Evolutionary conservation across 352 stramenopile genomes (phyloP).

Genomic region (Globisporangium echinulatum): DNA sequence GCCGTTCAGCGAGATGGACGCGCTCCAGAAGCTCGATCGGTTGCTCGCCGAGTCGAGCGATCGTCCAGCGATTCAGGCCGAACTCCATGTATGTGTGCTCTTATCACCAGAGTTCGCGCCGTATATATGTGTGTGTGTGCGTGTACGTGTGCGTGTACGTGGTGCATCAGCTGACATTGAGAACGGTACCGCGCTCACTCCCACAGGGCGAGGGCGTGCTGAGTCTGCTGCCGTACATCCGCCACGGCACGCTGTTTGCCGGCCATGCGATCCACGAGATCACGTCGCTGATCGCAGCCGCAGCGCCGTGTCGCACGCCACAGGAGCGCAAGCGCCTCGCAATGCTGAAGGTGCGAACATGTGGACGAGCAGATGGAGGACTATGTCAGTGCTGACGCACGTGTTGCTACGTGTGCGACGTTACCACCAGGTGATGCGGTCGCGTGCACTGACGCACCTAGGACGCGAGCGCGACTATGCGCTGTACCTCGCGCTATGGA

Average conservation of each 20-base stretch:
- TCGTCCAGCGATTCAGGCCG: conserved; percentile 58
- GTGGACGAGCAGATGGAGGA: neutral
- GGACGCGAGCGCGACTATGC: conserved; percentile 62
- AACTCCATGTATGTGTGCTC: conserved; percentile 30
- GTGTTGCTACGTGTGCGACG: neutral
- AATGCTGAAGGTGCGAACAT: conserved; percentile 40
- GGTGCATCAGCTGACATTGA: too few relatives aligned
- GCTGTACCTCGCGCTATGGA: conserved; percentile 52
- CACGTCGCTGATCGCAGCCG: conserved; percentile 25
- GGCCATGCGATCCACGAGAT: conserved; percentile 48
- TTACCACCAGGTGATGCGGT: conserved; percentile 56
- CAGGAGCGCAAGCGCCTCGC: conserved; percentile 52
- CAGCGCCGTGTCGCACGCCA: conserved; percentile 26
- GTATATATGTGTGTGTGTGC: too few relatives aligned
- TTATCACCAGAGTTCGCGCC: too few relatives aligned
- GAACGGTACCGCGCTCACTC: neutral
- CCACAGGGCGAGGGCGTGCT: conserved; percentile 42
- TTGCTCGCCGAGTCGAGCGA: conserved; percentile 31
- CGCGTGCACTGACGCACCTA: conserved; percentile 46
- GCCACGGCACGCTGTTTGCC: conserved; percentile 54
- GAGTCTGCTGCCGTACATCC: conserved; percentile 73
- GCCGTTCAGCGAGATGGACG: conserved; percentile 40
- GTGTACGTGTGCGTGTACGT: too few relatives aligned
- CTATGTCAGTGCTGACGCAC: too few relatives aligned
- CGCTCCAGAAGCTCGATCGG: conserved; percentile 37